Conservation (phyloP, 2,329 filamentous ascomycete genomes). For the Leptodontidium sp. region DNA sequence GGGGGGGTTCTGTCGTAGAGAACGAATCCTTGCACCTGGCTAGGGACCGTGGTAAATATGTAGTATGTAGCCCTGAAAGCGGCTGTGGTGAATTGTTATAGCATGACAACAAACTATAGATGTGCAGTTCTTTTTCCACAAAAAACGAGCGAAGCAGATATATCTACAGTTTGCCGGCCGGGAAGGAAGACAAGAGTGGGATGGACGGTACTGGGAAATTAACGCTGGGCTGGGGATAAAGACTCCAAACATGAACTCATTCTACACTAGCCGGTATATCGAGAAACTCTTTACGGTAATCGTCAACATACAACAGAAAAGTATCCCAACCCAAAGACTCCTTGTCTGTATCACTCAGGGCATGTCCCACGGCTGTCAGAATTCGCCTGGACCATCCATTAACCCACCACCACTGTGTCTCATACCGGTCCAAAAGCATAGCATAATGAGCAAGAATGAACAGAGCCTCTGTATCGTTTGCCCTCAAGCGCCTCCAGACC, state of each 20-base stretch:
- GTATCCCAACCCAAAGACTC: neutral
- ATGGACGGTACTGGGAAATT: neutral
- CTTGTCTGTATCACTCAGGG: constrained; percentile 2
- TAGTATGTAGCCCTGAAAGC: too few relatives aligned
- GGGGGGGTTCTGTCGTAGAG: too few relatives aligned
- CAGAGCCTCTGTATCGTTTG: neutral
- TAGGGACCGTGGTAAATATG: too few relatives aligned
- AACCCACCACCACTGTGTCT: constrained; percentile 15
- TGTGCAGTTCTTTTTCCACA: too few relatives aligned
- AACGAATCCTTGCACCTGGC: too few relatives aligned
- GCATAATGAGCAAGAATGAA: constrained; percentile 9
- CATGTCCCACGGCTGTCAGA: neutral
- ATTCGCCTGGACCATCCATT: constrained; percentile 13
- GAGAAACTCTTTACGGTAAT: constrained; percentile 1
- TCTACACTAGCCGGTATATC: neutral
- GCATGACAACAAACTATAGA: too few relatives aligned
- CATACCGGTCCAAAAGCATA: constrained; percentile 12
- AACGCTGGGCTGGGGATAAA: too few relatives aligned
- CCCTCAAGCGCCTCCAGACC: neutral
- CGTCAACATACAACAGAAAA: neutral
- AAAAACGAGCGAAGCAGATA: too few relatives aligned
- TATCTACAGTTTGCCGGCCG: neutral
- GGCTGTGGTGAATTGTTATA: too few relatives aligned
- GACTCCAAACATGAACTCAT: neutral
- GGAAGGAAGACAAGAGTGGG: neutral